Base-by-base conservation (phyloP, 495 filamentous ascomycete species). In the Xylaria telfairii region DNA sequence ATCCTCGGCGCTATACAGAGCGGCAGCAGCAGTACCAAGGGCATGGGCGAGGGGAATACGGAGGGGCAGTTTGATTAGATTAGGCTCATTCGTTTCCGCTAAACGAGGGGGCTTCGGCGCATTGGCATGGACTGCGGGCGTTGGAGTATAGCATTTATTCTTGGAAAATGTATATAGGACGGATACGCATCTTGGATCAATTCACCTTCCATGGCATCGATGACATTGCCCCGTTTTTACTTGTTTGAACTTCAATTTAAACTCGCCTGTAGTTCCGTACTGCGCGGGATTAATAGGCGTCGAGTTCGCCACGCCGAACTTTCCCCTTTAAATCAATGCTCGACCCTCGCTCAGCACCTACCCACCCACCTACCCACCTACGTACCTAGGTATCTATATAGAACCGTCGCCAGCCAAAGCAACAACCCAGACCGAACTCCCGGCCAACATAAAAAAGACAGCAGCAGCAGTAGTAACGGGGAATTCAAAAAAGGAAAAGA, bases 1-100 rank as follows among this genome's bases (percentile, higher is more conserved):
- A 96, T 99, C 42, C 75, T 99, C 41, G 95, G 95, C 2, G 90
- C 92, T 1, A 95, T 98, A 71, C 93, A 97, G 82, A 97, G 92
- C 75, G 95, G 96, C 15, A 97, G 92, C 79, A 92, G 90, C 72
- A 86, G 88, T 60, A 93, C 87, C 77, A 93, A 88, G 85, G 92
- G 92, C 77, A 93, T 95, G 92, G 92, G 92, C 0, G 91, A 92
- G 65, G 92, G 92, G 1, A 93, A 93, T 74, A 95, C 92, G 0
- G 92, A 95, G 77, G 83, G 82, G 5, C 86, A 88, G 75, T 89
- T 89, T 75, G 70, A 82, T 9, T 83, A 67, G 77, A 26, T 37
- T 39, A 32, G 24, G 13, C 21, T 12, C 5, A 24, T 44, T 26
- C 21, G 47, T 10, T 26, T 26, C 4, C 9, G n/a, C 21, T 24